Conservation (phyloP, 2,329 filamentous ascomycete genomes). For the Aspergillus sp. region DNA sequence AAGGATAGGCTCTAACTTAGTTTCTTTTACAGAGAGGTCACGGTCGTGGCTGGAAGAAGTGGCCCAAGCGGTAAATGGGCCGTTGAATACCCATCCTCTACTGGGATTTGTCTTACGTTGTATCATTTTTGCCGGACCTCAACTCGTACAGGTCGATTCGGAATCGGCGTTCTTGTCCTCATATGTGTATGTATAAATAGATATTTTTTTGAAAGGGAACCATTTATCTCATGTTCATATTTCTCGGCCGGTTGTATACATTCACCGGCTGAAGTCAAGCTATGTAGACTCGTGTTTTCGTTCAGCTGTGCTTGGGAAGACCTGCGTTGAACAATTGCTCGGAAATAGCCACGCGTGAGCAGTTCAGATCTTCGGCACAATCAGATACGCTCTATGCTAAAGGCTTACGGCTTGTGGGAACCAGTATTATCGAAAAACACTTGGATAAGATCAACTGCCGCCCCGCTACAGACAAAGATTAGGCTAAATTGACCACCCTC, state of each 20-base stretch:
- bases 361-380: no score
- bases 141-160: conserved; percentile 1
- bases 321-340: no score
- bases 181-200: conserved; percentile 6
- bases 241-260: no score
- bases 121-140: conserved; percentile 6
- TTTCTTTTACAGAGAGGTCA: conserved; percentile 58
- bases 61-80: conserved; percentile 54
- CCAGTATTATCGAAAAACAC: no score
- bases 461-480: no score
- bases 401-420: no score
- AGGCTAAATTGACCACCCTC: no score
- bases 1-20: conserved; percentile 34
- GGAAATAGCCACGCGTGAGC: no score
- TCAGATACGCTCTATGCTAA: no score
- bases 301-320: neutral
- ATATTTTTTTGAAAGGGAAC: conserved; percentile 1
- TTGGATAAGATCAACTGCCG: no score
- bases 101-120: conserved; percentile 3
- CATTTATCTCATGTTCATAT: neutral
- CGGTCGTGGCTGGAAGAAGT: conserved; percentile 73
- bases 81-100: neutral
- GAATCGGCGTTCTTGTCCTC: conserved; percentile 4
- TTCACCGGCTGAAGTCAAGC: no score
- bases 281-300: neutral